Percentiles rank a stretch among this genome's conserved stretches.
These are phyloP conservation scores for Mycena pura DNA, from an alignment of 768 basidiomycete species.

Conservation along the genomic window DNA sequence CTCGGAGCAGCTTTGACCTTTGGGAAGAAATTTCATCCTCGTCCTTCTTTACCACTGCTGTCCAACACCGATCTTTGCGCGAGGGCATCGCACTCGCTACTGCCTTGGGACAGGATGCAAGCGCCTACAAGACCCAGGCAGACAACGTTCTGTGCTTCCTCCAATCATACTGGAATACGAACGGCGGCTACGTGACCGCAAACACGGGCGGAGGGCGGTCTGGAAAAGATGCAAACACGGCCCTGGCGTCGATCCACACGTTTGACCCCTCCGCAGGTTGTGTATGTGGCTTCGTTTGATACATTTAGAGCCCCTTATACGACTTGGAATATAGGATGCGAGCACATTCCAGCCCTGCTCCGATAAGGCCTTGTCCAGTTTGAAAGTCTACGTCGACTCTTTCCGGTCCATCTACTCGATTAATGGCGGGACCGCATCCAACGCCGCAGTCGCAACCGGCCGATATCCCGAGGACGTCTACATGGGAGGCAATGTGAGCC, in stretches of 20 bases:
- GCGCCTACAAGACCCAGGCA: conserved; percentile 68
- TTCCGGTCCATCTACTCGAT: conserved; percentile 74
- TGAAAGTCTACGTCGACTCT: conserved; percentile 66
- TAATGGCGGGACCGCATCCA: conserved; percentile 61
- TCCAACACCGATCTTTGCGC: conserved; percentile 77
- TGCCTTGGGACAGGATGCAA: conserved; percentile 58
- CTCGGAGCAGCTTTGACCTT: conserved; percentile 56
- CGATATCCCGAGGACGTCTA: conserved; percentile 67
- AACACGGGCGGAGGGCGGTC: conserved; percentile 79
- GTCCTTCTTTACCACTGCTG: conserved; percentile 84
- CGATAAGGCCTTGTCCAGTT: conserved; percentile 72
- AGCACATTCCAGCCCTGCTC: conserved; percentile 81
- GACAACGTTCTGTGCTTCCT: conserved; percentile 75
- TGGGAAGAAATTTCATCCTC: conserved; percentile 78
- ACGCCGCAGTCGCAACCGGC: conserved; percentile 59
- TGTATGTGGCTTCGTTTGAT: background rate
- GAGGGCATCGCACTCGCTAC: conserved; percentile 70
- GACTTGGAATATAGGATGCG: conserved; percentile 40
- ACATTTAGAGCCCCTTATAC: conserved; percentile 29
- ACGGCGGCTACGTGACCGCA: conserved; percentile 65
- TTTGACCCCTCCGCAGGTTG: conserved; percentile 60
- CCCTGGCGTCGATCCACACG: conserved; percentile 69
- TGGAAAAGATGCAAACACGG: conserved; percentile 77
- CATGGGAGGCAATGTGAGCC: conserved; percentile 54
- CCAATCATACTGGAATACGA: conserved; percentile 82